Base-by-base conservation (phyloP, 176 grass and related monocot species). In the Musa troglodytarum region DNA sequence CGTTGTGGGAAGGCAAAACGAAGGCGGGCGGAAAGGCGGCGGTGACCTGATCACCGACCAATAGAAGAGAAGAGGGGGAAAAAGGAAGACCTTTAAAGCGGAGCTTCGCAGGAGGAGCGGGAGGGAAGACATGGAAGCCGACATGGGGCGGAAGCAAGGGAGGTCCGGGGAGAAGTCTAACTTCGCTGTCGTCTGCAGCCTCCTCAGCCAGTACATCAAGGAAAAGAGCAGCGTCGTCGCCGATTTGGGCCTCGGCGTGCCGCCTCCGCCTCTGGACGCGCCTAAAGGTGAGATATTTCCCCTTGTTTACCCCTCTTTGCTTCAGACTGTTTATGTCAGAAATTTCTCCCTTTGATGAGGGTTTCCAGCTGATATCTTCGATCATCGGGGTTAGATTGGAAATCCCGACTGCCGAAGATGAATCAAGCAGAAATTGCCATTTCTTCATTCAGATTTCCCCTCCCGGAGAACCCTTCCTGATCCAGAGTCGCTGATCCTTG, bases 161-260 rank as follows among this genome's bases (percentile, higher is more conserved):
- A 74, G 69, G 78, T n/a, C 24, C 10, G 82, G 76, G 50, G 82
- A 85, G 86, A 96, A 79, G 54, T 74, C 80, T 64, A 92, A 82
- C 71, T 96, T 96, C 50, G 86, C 89, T 10, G 75, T 81, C 57
- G 78, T 89, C 50, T 96, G 80, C 57, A 80, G 86, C 65, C 77
- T 81, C 51, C 89, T 92, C 10, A 71, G 89, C 29, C 86, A 89
- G 82, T 96, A 81, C 80, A 80, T 96, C 79, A 92, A 76, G 84
- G 82, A 86, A 79, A 89, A 79, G 13, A 78, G 79, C 65, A 78
- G 69, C 22, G 7, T 69, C 22, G 7, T 69, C 78, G 49, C 65
- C 21, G 66, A 20, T 9, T 56, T 84, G 3, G 73, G 73, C 49
- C 76, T 84, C 63, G 76, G 58, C 10, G 52, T 53, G 20, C 2